Evolutionary conservation across 768 basidiomycete genomes (phyloP), one percentile per base, ranked within the genome.

Genomic region (Boletus bicolor): DNA sequence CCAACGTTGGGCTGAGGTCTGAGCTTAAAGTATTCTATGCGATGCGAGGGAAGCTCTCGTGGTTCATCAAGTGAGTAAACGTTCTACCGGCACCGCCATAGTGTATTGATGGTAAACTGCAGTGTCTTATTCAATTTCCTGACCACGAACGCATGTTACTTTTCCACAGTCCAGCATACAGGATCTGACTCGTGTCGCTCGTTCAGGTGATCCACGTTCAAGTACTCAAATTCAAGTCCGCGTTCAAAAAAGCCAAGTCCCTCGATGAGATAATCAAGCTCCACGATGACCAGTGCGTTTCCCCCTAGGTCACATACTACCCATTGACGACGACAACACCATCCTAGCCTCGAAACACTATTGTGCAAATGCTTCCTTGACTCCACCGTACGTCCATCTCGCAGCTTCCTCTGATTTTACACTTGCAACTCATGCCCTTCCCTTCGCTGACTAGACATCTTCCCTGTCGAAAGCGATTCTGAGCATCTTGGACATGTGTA

Each of bases 31-130:
- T 77, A 14, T 85, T 92, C 61, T 90, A 89, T 66, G 87, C 86
- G 0, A 81, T 91, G 77, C 74, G 90, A 58, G 83, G 85, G 60
- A 84, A 86, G 53, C 62, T 93, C 55, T 86, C 87, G 54, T 93
- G 91, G 91, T 89, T 92, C 61, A 79, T 89, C 67, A 91, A 89
- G 91, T 91, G 64, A 62, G 87, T 78, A n/a, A 9, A 17, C 11
- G 46, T 35, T 26, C 10, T 8, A 0, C 35, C 14, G 1, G 36
- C 12, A 1, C 14, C 19, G 9, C 12, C 0, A 14, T 10, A 19
- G 14, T 34, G 7, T 46, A 37, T 44, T 59, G 28, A 63, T 12
- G 14, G 17, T 47, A 32, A n/a, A 56, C 44, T 43, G 15, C 55
- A 89, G 89, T 60, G 81, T 81, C 0, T 62, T 90, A 37, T 73